Conservation (phyloP, 1,284 basidiomycete genomes). For the Pascua sp. region DNA sequence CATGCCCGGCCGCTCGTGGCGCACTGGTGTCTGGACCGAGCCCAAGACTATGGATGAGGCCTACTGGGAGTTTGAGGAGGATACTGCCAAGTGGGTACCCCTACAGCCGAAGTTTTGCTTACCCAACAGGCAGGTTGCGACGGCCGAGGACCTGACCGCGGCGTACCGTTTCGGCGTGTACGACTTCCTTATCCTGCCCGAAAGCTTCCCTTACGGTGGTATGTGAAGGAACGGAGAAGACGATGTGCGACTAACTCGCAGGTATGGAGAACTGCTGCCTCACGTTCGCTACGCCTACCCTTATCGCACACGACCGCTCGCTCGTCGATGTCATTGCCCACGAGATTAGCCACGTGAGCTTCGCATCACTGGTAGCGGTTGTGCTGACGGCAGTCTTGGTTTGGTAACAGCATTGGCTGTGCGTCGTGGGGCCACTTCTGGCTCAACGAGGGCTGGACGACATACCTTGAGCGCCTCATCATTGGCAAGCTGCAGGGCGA, state of each 20-base stretch:
- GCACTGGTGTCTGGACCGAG: slow-evolving; percentile 83
- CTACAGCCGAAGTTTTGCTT: no score
- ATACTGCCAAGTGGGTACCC: slow-evolving; percentile 66
- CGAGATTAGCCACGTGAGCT: slow-evolving; percentile 50
- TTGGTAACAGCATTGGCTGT: slow-evolving; percentile 68
- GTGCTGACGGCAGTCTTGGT: slow-evolving; percentile 64
- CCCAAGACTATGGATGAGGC: slow-evolving; percentile 74
- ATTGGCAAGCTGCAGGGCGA: slow-evolving; percentile 70
- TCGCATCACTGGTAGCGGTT: slow-evolving; percentile 10
- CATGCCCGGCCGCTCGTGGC: slow-evolving; percentile 66
- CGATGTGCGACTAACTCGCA: slow-evolving; percentile 5
- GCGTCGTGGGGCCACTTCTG: slow-evolving; percentile 67
- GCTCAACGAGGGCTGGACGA: slow-evolving; percentile 92
- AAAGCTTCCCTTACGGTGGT: slow-evolving; percentile 89
- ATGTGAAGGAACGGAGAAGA: slow-evolving; percentile 53
- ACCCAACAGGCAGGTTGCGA: slow-evolving; percentile 52
- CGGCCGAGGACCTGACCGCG: slow-evolving; percentile 69
- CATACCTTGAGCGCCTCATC: slow-evolving; percentile 79
- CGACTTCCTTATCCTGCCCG: slow-evolving; percentile 86
- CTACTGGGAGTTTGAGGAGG: slow-evolving; percentile 83
- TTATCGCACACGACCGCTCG: slow-evolving; percentile 76
- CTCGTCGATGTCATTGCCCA: slow-evolving; percentile 80
- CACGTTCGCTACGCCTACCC: slow-evolving; percentile 81
- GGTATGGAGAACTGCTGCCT: slow-evolving; percentile 60
- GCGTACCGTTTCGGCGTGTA: slow-evolving; percentile 85